Conservation (phyloP, 495 filamentous ascomycete genomes). For the Cryomyces minteri region DNA sequence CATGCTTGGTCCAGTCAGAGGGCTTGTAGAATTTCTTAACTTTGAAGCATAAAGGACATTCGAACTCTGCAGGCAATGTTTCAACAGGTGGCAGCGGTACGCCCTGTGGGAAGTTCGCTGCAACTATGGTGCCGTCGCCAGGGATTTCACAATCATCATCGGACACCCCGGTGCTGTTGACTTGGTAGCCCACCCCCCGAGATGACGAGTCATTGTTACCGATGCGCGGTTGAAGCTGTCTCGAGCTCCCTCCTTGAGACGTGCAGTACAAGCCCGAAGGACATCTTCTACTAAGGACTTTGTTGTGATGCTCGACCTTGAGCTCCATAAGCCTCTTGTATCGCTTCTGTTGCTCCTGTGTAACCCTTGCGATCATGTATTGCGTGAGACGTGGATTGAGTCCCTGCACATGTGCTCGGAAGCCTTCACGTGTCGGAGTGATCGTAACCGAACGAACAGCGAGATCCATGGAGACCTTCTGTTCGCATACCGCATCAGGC, state of each 20-base stretch:
- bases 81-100: constrained; percentile 69
- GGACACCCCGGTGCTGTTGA: constrained; percentile 21
- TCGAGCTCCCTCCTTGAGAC: constrained; percentile 39
- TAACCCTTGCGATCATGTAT: constrained; percentile 67
- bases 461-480: constrained; percentile 18
- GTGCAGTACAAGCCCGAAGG: constrained; percentile 39
- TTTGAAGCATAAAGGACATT: constrained; percentile 81
- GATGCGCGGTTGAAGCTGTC: constrained; percentile 25
- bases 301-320: constrained; percentile 46
- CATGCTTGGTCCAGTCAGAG: constrained; percentile 96
- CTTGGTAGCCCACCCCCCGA: constrained; percentile 30
- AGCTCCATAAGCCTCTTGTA: constrained; percentile 62
- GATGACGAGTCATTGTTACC: constrained; percentile 18
- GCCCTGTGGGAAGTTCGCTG: constrained; percentile 56
- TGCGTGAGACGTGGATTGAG: constrained; percentile 51
- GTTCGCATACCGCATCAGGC: background rate
- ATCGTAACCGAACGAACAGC: constrained; percentile 26
- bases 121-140: constrained; percentile 47
- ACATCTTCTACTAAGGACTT: constrained; percentile 35
- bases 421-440: constrained; percentile 60
- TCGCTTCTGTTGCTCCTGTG: constrained; percentile 56
- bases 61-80: constrained; percentile 72
- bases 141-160: constrained; percentile 44
- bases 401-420: constrained; percentile 52
- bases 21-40: constrained; percentile 85